Conservation (phyloP, 305 asterid genomes). For the Lippia alba region DNA sequence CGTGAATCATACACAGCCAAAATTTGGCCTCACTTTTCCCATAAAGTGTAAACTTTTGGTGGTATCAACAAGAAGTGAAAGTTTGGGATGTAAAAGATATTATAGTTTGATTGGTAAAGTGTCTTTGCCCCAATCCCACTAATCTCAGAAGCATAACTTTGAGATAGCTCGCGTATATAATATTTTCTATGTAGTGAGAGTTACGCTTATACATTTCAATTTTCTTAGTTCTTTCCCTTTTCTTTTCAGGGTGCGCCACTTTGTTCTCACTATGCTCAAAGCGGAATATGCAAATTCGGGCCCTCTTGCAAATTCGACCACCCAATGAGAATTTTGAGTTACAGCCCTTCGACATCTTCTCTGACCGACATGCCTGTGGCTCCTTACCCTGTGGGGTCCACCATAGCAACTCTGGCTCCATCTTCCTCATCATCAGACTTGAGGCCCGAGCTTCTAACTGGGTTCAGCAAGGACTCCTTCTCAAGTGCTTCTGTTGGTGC, state of each 20-base stretch:
- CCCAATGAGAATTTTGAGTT: slow-evolving; percentile 78
- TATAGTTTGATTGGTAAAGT: no score
- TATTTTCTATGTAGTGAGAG: background rate
- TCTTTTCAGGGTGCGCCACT: slow-evolving; percentile 70
- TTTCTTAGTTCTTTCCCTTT: slow-evolving; percentile 13
- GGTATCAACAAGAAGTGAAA: no score
- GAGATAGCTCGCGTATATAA: background rate
- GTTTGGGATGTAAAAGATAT: no score
- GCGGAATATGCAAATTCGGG: slow-evolving; percentile 88
- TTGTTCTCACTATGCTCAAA: slow-evolving; percentile 86
- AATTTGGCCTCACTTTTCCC: no score
- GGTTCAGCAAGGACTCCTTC: slow-evolving; percentile 56
- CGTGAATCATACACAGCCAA: no score
- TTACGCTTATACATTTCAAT: background rate
- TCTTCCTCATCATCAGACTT: slow-evolving; percentile 79
- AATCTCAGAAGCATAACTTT: background rate
- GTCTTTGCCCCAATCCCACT: no score
- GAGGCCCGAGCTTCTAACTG: slow-evolving; percentile 63
- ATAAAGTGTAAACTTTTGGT: no score
- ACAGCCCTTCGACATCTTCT: slow-evolving; percentile 89
- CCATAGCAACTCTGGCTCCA: slow-evolving; percentile 75
- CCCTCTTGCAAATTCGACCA: slow-evolving; percentile 92
- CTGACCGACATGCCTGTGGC: slow-evolving; percentile 92
- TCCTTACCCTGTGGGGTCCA: slow-evolving; percentile 85
- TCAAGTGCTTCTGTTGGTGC: slow-evolving; percentile 65